These are phyloP conservation scores for Colletotrichum sublineola DNA, from an alignment of 2,329 filamentous ascomycete genomes.

Conservation along the genomic window DNA sequence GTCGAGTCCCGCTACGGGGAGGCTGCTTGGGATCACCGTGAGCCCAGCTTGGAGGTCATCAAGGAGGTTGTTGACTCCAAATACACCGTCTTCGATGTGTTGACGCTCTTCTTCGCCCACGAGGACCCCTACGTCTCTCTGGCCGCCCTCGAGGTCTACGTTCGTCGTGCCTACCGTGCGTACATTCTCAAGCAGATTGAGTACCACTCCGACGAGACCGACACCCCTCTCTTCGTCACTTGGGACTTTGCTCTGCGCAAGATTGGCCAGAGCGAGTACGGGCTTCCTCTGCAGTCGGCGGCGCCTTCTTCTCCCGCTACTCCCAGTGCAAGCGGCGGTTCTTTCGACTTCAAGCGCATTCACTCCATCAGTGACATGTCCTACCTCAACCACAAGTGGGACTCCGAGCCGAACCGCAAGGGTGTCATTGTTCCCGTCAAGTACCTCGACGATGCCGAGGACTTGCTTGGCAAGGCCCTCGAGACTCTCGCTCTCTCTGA, in stretches of 20 bases:
- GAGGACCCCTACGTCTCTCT: slow-evolving; percentile 94
- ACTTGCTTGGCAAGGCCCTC: slow-evolving; percentile 84
- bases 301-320: slow-evolving; percentile 88
- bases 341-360: slow-evolving; percentile 81
- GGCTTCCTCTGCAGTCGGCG: slow-evolving; percentile 81
- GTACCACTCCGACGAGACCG: slow-evolving; percentile 83
- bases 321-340: slow-evolving; percentile 69
- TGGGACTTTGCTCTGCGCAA: slow-evolving; percentile 98
- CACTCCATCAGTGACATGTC: slow-evolving; percentile 98
- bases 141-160: slow-evolving; percentile 94
- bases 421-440: slow-evolving; percentile 94
- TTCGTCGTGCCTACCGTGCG: slow-evolving; percentile 95
- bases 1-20: slow-evolving; percentile 98
- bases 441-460: slow-evolving; percentile 95
- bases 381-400: slow-evolving; percentile 80
- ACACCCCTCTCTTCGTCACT: slow-evolving; percentile 79
- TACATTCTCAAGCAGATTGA: slow-evolving; percentile 92
- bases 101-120: slow-evolving; percentile 95
- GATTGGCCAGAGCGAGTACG: slow-evolving; percentile 91
- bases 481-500: slow-evolving; percentile 79
- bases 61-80: slow-evolving; percentile 99
- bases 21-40: slow-evolving; percentile 94
- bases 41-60: slow-evolving; percentile 89
- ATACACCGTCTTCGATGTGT: slow-evolving; percentile 97
- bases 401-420: slow-evolving; percentile 85